A percentile compares a stretch with the other conserved stretches of the same genome.
These are phyloP conservation scores for Aspergillus brasiliensis DNA, from an alignment of 2,329 filamentous ascomycete species.

Conservation along the genomic window DNA sequence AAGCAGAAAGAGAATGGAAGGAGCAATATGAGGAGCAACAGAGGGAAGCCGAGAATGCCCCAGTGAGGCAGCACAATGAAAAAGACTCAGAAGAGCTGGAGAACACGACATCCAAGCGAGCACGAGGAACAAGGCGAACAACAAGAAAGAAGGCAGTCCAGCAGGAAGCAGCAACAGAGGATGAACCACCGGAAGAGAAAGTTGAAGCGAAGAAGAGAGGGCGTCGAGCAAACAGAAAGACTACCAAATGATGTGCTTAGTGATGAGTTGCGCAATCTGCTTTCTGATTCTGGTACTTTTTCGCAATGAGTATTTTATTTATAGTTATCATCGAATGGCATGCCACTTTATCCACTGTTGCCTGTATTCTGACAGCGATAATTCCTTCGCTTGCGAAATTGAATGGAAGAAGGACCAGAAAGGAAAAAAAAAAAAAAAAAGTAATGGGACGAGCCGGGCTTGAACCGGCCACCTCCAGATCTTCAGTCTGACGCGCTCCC, in stretches of 20 bases:
- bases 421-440: not conserved
- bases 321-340: too few relatives aligned
- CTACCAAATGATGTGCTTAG: too few relatives aligned
- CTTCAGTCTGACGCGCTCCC: slow-evolving; percentile 9
- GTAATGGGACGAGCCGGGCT: slow-evolving; percentile 7
- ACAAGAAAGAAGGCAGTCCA: not conserved
- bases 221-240: not conserved
- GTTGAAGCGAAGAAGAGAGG: not conserved
- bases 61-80: not conserved
- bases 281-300: too few relatives aligned
- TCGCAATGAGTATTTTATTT: too few relatives aligned
- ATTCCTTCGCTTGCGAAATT: too few relatives aligned
- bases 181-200: not conserved
- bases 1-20: not conserved
- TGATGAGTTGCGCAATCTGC: too few relatives aligned
- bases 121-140: not conserved
- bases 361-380: too few relatives aligned
- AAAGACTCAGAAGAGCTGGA: not conserved
- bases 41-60: too few relatives aligned
- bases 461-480: slow-evolving; percentile 9
- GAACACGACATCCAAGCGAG: too few relatives aligned
- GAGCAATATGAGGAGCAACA: not conserved
- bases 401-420: too few relatives aligned
- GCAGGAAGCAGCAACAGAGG: not conserved
- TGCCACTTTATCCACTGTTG: too few relatives aligned